Evolutionary conservation across 2,329 filamentous ascomycete species (phyloP).

Genomic region (Phaeosphaeriaceae sp.): DNA sequence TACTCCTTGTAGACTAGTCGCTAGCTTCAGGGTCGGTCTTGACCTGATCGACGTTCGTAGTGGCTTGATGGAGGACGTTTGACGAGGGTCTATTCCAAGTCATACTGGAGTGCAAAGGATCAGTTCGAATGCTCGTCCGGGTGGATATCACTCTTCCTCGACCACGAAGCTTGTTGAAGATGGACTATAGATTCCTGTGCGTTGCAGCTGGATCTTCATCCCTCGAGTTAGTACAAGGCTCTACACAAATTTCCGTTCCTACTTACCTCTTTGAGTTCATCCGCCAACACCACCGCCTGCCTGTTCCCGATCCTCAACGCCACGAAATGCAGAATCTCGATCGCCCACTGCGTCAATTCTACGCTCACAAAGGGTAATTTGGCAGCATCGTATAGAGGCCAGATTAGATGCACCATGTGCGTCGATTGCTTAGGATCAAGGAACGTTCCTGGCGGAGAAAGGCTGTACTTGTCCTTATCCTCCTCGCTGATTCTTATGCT

Average conservation of each 20-base stretch:
- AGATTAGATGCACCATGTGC: slow-evolving; percentile 35
- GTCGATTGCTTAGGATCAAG: slow-evolving; percentile 27
- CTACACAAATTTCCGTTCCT: not conserved
- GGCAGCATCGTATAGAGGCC: slow-evolving; percentile 32
- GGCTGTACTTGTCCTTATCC: slow-evolving; percentile 8
- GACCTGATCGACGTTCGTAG: not conserved
- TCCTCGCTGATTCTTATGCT: not conserved
- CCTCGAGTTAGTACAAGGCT: not conserved
- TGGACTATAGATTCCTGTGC: not conserved
- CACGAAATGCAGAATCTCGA: slow-evolving; percentile 31
- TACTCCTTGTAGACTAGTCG: not conserved
- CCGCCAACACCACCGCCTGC: slow-evolving; percentile 34
- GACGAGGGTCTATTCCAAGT: too few species aligned
- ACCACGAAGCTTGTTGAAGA: not conserved
- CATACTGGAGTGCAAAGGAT: too few species aligned
- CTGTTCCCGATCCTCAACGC: slow-evolving; percentile 33
- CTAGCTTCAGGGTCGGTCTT: not conserved
- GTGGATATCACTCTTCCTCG: not conserved
- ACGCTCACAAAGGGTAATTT: slow-evolving; percentile 17
- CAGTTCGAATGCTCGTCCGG: not conserved
- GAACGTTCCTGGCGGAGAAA: slow-evolving; percentile 34
- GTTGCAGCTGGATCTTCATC: not conserved
- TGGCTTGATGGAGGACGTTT: too few species aligned
- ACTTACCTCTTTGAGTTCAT: slow-evolving; percentile 26
- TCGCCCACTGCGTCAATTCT: slow-evolving; percentile 29